A percentile compares a stretch with the other conserved stretches of the same genome.
Evolutionary conservation across 1,284 basidiomycete species (phyloP).

Genomic region (Xerocomus cyaneibrunnescens): DNA sequence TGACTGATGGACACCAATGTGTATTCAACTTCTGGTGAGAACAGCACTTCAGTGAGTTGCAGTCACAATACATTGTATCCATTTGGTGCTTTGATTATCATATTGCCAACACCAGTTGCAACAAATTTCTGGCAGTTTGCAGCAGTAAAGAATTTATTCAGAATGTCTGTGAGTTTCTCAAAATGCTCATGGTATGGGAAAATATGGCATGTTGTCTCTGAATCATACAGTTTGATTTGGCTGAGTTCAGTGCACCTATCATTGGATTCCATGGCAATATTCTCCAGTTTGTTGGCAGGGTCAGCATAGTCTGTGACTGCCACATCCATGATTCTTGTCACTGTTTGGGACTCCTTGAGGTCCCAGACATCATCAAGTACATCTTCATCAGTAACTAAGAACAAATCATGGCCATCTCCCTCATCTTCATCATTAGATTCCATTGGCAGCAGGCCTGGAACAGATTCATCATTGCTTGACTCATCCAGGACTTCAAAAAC

Average conservation of each 20-base stretch:
- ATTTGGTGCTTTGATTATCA: conserved; percentile 40
- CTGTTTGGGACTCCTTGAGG: not conserved
- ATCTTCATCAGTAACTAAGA: not conserved
- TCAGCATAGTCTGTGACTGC: not conserved
- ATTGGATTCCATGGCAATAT: not conserved
- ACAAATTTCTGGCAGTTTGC: conserved; percentile 39
- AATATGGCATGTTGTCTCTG: conserved; percentile 41
- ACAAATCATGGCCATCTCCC: not conserved
- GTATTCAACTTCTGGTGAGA: conserved; percentile 35
- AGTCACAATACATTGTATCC: conserved; percentile 29
- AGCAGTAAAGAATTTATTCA: conserved; percentile 30
- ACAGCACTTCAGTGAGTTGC: conserved; percentile 8
- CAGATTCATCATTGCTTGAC: not conserved
- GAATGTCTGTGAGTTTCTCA: conserved; percentile 29
- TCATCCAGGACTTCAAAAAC: conserved; percentile 30
- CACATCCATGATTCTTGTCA: not conserved
- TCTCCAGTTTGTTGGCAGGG: no score
- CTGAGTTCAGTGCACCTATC: not conserved
- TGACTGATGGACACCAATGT: conserved; percentile 38
- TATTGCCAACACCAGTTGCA: conserved; percentile 36
- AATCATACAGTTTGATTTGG: not conserved
- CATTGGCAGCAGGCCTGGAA: not conserved
- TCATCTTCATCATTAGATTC: not conserved
- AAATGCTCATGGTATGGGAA: conserved; percentile 40
- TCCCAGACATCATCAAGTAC: no score